Percentiles rank a stretch among this genome's conserved stretches.
phyloP scores from a whole-genome alignment of 169 alveolate genomes.

The Toxoplasma gondii region DNA sequence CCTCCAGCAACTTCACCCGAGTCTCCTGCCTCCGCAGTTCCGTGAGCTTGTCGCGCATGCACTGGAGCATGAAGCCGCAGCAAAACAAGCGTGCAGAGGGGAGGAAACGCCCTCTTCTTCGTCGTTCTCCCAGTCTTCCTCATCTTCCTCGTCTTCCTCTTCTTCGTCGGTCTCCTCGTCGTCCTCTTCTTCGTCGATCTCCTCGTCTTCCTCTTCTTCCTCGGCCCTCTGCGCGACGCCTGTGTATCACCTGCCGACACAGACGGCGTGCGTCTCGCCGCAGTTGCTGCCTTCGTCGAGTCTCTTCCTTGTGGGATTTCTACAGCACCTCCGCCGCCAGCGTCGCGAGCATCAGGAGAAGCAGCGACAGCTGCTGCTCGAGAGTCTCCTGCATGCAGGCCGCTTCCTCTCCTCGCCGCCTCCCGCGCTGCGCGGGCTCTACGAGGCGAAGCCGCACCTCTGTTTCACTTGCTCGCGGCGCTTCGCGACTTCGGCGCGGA shows the following conservation, averaged over 20 bases:
- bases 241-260: neutral
- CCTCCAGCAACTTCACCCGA: neutral
- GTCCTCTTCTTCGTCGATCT: neutral
- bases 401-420: neutral
- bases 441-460: neutral
- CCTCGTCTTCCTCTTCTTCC: neutral
- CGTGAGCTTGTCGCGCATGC: neutral
- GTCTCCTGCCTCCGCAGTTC: neutral
- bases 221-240: neutral
- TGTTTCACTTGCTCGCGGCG: slow-evolving; percentile 18
- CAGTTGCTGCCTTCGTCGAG: neutral
- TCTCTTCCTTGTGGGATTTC: neutral
- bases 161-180: neutral
- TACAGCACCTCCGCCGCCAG: neutral
- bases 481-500: neutral
- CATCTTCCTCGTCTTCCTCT: neutral
- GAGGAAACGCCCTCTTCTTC: too few relatives aligned
- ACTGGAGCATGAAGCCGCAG: neutral
- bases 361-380: neutral
- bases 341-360: neutral
- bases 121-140: too few relatives aligned
- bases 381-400: neutral
- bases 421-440: neutral
- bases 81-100: too few relatives aligned
- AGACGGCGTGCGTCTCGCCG: neutral